Percentiles rank a stretch among this genome's conserved stretches.
Conservation (phyloP, 1,139 yeast species). For the Casaregolazyma lundiana region DNA sequence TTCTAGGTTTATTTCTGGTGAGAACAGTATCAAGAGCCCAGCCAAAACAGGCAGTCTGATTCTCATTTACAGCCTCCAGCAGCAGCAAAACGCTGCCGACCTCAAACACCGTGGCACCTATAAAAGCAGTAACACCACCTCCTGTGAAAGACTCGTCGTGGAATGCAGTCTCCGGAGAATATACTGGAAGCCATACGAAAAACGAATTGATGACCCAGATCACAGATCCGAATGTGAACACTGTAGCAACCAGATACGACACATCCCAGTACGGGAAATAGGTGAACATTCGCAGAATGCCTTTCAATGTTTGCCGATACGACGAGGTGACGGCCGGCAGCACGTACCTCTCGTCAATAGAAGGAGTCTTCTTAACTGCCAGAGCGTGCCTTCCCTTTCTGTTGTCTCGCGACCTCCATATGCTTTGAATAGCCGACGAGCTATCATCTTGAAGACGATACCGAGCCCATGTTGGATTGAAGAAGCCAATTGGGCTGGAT, state of each 20-base stretch:
- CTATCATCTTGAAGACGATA: not conserved
- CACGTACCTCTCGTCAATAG: not conserved
- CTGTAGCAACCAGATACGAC: conserved; percentile 15
- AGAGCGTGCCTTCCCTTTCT: conserved; percentile 17
- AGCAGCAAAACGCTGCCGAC: conserved; percentile 16
- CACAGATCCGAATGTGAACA: conserved; percentile 16
- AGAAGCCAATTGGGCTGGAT: not conserved
- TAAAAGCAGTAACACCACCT: conserved; percentile 17
- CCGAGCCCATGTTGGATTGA: not conserved
- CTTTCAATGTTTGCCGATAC: conserved; percentile 1
- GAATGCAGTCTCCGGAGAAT: conserved; percentile 13
- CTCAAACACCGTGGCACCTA: conserved; percentile 18
- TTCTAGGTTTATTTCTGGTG: not conserved
- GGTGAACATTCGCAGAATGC: conserved; percentile 13
- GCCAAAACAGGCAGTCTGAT: conserved; percentile 16
- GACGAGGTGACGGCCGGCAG: conserved; percentile 8
- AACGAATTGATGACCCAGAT: conserved; percentile 18
- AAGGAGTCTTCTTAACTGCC: conserved; percentile 3
- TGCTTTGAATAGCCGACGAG: not conserved
- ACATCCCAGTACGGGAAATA: conserved; percentile 18
- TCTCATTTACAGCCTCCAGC: conserved; percentile 17
- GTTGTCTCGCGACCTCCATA: conserved; percentile 17
- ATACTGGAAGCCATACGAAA: conserved; percentile 16
- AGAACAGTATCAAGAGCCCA: conserved; percentile 13
- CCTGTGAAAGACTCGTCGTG: conserved; percentile 12